Evolutionary conservation across 202 grass and related monocot species (phyloP), one percentile per base, ranked within the genome.

Genomic region (Musa balbisiana): DNA sequence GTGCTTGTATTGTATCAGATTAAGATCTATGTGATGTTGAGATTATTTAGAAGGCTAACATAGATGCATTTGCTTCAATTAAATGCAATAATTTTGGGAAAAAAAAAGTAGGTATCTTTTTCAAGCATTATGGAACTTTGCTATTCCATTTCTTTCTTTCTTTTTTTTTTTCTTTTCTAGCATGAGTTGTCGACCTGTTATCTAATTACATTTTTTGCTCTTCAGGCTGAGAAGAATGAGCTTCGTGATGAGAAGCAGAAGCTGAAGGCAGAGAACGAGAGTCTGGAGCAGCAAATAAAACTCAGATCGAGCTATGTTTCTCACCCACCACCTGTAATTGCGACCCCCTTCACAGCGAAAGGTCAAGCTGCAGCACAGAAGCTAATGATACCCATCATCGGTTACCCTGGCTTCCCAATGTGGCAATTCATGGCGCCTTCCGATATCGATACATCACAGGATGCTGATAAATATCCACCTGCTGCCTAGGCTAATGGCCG

Each of bases 391-490:
- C 90, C 90, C 66, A 67, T 91, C 53, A 76, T 92, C 16, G 20
- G 87, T 14, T 92, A 89, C 76, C 90, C 87, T 0, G 82, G 80
- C 22, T 87, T 81, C 19, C 84, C 90, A 0, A 92, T 92, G 90
- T 92, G 87, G 87, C 90, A 92, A 82, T 85, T 89, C 74, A 92
- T 92, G 87, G 70, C 90, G 0, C 90, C 90, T 24, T 79, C 84
- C 2, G 90, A 89, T 81, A 84, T 89, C 0, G 90, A 92, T 81
- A 92, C 90, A 24, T 92, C 90, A 0, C 83, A 92, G 80, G 90
- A 92, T 33, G 78, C 65, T 14, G 84, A 92, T 78, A 69, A 80
- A 0, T 92, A 87, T 80, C 81, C 90, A 10, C 90, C 90, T 21
- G 90, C 89, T 20, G 90, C 90, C 0, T 92, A 80, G 64, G 71